A percentile compares a stretch with the other conserved stretches of the same genome.
These are phyloP conservation scores for Leishmania major DNA, from an alignment of 208 protist genomes.

Conservation along the genomic window DNA sequence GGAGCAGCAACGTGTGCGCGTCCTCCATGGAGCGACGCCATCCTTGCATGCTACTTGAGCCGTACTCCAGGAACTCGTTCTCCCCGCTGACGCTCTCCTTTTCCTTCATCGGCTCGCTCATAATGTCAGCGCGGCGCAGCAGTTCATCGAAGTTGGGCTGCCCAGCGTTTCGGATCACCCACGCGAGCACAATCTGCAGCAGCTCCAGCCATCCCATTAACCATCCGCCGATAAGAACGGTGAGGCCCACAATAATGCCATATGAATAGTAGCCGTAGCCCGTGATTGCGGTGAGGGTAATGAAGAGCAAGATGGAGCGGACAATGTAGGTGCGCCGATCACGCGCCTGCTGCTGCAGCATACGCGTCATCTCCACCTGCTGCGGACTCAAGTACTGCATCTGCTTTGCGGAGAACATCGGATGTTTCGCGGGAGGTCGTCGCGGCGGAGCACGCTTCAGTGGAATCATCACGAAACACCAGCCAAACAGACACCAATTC, in stretches of 20 bases:
- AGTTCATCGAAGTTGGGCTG: conserved; percentile 59
- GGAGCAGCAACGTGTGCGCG: conserved; percentile 77
- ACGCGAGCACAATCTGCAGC: conserved; percentile 14
- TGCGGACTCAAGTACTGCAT: conserved; percentile 28
- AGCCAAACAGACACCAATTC: not conserved
- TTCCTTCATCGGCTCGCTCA: conserved; percentile 79
- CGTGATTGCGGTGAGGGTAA: conserved; percentile 8
- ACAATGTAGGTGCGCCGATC: conserved; percentile 17
- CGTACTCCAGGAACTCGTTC: conserved; percentile 73
- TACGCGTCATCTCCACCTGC: conserved; percentile 27
- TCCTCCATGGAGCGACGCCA: conserved; percentile 93
- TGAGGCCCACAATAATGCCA: conserved; percentile 22
- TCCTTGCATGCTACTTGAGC: conserved; percentile 88
- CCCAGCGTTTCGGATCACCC: conserved; percentile 23
- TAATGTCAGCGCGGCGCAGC: conserved; percentile 83
- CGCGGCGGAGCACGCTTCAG: conserved; percentile 21
- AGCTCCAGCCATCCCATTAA: conserved; percentile 27
- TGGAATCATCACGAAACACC: conserved; percentile 3
- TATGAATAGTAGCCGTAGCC: conserved; percentile 22
- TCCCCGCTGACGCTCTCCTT: conserved; percentile 70
- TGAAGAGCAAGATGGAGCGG: conserved; percentile 15
- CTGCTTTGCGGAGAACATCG: conserved; percentile 27
- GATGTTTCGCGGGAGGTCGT: conserved; percentile 21
- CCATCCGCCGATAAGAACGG: conserved; percentile 18
- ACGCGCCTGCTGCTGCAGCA: conserved; percentile 30